A percentile compares a stretch with the other conserved stretches of the same genome.
Evolutionary conservation across 805 yeast species (phyloP).

Genomic region (Cyberlindnera nakhonratchasimensis): DNA sequence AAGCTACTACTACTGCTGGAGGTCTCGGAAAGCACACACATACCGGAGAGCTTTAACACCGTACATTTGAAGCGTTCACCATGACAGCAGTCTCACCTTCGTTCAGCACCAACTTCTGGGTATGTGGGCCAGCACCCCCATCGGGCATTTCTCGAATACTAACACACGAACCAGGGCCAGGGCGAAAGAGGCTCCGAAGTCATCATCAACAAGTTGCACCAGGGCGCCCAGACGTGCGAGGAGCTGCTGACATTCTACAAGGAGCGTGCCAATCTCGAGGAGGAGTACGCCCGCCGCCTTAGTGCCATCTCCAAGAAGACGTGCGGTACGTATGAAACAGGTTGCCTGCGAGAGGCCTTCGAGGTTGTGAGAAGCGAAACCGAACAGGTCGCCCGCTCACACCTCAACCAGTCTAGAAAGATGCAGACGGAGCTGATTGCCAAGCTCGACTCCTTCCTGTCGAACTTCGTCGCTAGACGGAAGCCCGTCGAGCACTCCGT

Average conservation of each 20-base stretch:
- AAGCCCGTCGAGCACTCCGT: conserved; percentile 57
- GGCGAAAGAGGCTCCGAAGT: conserved; percentile 58
- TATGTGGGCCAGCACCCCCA: conserved; percentile 21
- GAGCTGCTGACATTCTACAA: conserved; percentile 46
- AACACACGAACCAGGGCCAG: conserved; percentile 40
- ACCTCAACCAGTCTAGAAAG: conserved; percentile 47
- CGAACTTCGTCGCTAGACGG: conserved; percentile 48
- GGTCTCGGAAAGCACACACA: too few species aligned
- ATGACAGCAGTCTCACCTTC: conserved; percentile 19
- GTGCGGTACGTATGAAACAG: conserved; percentile 57
- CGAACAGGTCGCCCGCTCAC: conserved; percentile 53
- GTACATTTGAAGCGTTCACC: conserved; percentile 5
- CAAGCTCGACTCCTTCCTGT: conserved; percentile 51
- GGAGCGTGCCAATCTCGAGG: conserved; percentile 62
- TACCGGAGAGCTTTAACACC: conserved; percentile 7
- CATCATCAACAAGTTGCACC: conserved; percentile 53
- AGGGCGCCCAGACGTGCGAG: conserved; percentile 56
- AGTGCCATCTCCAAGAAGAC: conserved; percentile 45
- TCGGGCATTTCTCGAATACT: neutral
- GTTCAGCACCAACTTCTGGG: conserved; percentile 51
- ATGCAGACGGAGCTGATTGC: conserved; percentile 46
- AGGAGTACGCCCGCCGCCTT: conserved; percentile 62
- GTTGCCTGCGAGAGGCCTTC: conserved; percentile 54
- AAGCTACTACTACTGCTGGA: too few species aligned
- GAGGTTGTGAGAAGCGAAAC: conserved; percentile 60